These are phyloP conservation scores for Tolypocladium amazonense DNA, from an alignment of 2,329 filamentous ascomycete genomes.

Conservation along the genomic window DNA sequence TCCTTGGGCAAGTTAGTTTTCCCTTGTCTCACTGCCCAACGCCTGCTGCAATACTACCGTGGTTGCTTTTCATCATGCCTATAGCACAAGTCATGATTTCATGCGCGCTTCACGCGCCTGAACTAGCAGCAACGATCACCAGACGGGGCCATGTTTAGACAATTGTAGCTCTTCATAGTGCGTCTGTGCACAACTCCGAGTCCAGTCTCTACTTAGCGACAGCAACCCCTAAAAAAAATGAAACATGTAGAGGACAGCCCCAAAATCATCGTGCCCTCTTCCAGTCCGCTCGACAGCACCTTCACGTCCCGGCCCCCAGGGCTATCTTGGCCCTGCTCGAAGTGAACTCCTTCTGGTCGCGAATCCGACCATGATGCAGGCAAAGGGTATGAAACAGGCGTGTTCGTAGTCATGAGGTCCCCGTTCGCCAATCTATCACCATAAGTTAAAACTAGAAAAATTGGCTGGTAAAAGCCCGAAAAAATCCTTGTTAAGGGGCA, in stretches of 20 bases:
- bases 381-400: background rate
- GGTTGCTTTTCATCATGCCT: background rate
- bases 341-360: constrained; percentile 1
- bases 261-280: background rate
- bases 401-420: background rate
- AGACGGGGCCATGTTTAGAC: background rate
- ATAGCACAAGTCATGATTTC: background rate
- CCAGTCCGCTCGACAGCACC: background rate
- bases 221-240: background rate
- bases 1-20: background rate
- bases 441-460: background rate
- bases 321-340: background rate
- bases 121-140: background rate
- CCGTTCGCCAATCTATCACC: background rate
- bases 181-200: background rate
- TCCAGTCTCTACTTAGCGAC: background rate
- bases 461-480: background rate
- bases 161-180: background rate
- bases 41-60: background rate
- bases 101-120: background rate
- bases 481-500: background rate
- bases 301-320: background rate
- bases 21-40: background rate
- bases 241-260: background rate
- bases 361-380: background rate